Evolutionary conservation across 2,329 filamentous ascomycete genomes (phyloP).

Genomic region (Fusarium pininemorale): DNA sequence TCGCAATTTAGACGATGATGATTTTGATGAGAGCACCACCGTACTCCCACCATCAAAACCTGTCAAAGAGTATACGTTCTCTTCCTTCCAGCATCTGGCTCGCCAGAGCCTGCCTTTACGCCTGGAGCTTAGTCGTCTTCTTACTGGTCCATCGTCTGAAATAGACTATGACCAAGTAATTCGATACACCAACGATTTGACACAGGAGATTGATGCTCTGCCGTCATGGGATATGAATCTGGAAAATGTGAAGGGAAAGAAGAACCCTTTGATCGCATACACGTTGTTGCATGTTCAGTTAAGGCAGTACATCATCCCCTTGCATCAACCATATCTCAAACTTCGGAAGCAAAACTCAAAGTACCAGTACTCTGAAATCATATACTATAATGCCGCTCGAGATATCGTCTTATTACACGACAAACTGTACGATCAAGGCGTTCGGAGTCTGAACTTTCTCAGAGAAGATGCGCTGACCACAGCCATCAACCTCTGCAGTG

Average conservation of each 20-base stretch:
- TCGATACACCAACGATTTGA: slow-evolving; percentile 68
- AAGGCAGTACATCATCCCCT: slow-evolving; percentile 68
- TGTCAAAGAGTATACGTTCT: slow-evolving; percentile 64
- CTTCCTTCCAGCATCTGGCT: slow-evolving; percentile 67
- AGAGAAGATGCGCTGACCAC: slow-evolving; percentile 68
- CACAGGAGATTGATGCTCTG: slow-evolving; percentile 67
- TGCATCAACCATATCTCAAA: slow-evolving; percentile 69
- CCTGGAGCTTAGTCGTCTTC: slow-evolving; percentile 64
- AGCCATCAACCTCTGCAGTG: slow-evolving; percentile 68
- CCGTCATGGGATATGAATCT: slow-evolving; percentile 62
- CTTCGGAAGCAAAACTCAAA: slow-evolving; percentile 67
- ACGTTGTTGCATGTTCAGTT: slow-evolving; percentile 69
- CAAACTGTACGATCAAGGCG: slow-evolving; percentile 66
- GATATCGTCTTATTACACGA: slow-evolving; percentile 71
- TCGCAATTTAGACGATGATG: slow-evolving; percentile 66
- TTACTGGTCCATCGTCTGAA: slow-evolving; percentile 63
- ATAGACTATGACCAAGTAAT: slow-evolving; percentile 71
- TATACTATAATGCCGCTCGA: slow-evolving; percentile 70
- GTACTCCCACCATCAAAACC: slow-evolving; percentile 62
- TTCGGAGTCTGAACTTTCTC: slow-evolving; percentile 67
- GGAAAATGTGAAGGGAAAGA: slow-evolving; percentile 51
- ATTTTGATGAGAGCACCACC: slow-evolving; percentile 63
- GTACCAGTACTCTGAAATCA: slow-evolving; percentile 70
- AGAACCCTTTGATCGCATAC: slow-evolving; percentile 67
- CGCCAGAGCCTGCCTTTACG: slow-evolving; percentile 65